Evolutionary conservation across 768 basidiomycete species (phyloP).

Genomic region (Xanthoconium stramineum): DNA sequence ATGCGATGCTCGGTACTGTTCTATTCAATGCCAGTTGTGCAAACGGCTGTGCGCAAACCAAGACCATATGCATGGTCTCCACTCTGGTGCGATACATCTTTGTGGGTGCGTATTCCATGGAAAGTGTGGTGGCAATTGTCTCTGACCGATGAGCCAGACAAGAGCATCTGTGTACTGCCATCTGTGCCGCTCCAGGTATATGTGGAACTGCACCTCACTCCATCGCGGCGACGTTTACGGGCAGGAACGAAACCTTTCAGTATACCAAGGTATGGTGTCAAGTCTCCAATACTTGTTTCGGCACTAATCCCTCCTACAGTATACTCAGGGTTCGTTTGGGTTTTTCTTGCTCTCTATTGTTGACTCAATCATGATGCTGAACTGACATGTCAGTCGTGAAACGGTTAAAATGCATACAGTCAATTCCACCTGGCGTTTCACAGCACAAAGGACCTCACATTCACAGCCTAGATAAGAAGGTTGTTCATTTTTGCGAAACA

Average conservation of each 20-base stretch:
- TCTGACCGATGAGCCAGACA: slow-evolving; percentile 36
- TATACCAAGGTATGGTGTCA: slow-evolving; percentile 52
- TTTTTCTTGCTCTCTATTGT: neutral
- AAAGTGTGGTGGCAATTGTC: slow-evolving; percentile 13
- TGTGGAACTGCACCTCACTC: slow-evolving; percentile 44
- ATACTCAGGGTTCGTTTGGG: slow-evolving; percentile 45
- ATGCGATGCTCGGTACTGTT: too few species aligned
- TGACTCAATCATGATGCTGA: neutral
- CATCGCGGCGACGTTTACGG: slow-evolving; percentile 60
- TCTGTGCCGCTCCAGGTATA: slow-evolving; percentile 42
- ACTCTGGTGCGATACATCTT: too few species aligned
- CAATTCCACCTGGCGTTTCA: slow-evolving; percentile 40
- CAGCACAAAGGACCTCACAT: slow-evolving; percentile 46
- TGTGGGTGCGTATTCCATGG: too few species aligned
- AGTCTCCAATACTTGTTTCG: neutral
- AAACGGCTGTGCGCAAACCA: too few species aligned
- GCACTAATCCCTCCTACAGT: slow-evolving; percentile 30
- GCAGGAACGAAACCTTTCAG: slow-evolving; percentile 57
- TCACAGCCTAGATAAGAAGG: slow-evolving; percentile 44
- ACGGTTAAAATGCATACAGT: slow-evolving; percentile 47
- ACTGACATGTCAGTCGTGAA: slow-evolving; percentile 39
- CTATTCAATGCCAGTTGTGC: too few species aligned
- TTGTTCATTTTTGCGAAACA: slow-evolving; percentile 54
- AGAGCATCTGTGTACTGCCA: slow-evolving; percentile 44
- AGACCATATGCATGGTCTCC: too few species aligned